Evolutionary conservation across 768 basidiomycete species (phyloP).

Genomic region (Leccinellum albellum): DNA sequence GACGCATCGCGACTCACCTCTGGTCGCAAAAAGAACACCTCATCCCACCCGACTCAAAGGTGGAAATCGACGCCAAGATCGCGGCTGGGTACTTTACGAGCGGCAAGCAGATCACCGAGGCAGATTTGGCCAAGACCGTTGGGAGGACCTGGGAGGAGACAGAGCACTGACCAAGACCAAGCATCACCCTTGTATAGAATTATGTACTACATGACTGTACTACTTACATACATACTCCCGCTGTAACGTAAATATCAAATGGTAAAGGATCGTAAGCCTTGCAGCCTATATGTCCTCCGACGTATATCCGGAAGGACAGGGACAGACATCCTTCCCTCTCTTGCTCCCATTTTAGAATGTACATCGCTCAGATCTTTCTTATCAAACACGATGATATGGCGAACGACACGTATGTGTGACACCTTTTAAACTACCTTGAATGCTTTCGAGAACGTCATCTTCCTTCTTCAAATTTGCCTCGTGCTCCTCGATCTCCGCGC

Average conservation of each 20-base stretch:
- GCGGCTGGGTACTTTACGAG: conserved; percentile 90
- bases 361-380: no score
- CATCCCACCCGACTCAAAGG: conserved; percentile 84
- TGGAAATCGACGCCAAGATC: conserved; percentile 97
- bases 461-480: conserved; percentile 71
- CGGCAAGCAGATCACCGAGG: conserved; percentile 71
- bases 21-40: conserved; percentile 55
- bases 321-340: no score
- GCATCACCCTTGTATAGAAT: neutral
- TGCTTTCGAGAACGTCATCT: conserved; percentile 78
- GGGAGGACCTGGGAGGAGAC: conserved; percentile 90
- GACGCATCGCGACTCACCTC: neutral
- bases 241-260: neutral
- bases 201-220: neutral
- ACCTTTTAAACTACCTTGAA: conserved; percentile 87
- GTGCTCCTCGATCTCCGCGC: conserved; percentile 61
- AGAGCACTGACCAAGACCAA: conserved; percentile 52
- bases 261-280: no score
- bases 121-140: conserved; percentile 80
- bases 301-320: no score
- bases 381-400: conserved; percentile 10
- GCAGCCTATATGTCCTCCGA: neutral
- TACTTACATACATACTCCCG: neutral
- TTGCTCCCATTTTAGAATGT: no score
- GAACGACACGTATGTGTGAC: no score